Conservation (phyloP, 1,139 yeast species). For the Candida glucosophila region DNA sequence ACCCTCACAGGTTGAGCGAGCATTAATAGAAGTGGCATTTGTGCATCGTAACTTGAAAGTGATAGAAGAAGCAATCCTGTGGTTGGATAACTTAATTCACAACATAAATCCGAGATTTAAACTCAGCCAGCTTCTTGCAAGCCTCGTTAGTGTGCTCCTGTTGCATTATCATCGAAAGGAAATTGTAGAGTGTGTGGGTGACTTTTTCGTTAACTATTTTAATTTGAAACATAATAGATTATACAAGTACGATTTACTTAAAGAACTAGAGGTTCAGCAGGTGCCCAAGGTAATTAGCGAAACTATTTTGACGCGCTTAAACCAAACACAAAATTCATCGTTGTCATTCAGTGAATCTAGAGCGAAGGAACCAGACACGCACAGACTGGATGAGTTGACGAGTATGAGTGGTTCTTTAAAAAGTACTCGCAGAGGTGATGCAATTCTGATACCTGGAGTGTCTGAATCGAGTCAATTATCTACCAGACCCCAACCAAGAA, state of each 20-base stretch:
- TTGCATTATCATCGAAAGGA: too few relatives aligned
- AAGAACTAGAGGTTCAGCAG: conserved; percentile 35
- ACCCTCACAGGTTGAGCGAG: conserved; percentile 45
- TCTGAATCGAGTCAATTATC: conserved; percentile 1
- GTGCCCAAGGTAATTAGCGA: conserved; percentile 10
- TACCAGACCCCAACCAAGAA: not conserved
- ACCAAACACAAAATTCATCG: not conserved
- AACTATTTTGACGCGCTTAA: too few relatives aligned
- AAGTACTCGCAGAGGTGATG: too few relatives aligned
- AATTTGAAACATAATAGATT: conserved; percentile 18
- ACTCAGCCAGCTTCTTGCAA: conserved; percentile 18
- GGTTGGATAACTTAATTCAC: conserved; percentile 24
- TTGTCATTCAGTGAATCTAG: conserved; percentile 5
- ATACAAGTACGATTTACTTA: conserved; percentile 37
- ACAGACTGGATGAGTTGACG: not conserved
- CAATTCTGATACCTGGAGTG: too few relatives aligned
- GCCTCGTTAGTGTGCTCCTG: conserved; percentile 13
- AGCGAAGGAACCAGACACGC: conserved; percentile 4
- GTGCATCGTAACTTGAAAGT: conserved; percentile 29
- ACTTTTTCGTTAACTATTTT: conserved; percentile 21
- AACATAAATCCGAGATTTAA: conserved; percentile 26
- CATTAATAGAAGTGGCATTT: conserved; percentile 45
- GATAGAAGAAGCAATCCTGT: conserved; percentile 31
- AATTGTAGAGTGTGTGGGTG: conserved; percentile 6
- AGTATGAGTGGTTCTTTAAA: conserved; percentile 5